These are phyloP conservation scores for Hypoxylon fuscum DNA, from an alignment of 495 filamentous ascomycete species.

Conservation along the genomic window DNA sequence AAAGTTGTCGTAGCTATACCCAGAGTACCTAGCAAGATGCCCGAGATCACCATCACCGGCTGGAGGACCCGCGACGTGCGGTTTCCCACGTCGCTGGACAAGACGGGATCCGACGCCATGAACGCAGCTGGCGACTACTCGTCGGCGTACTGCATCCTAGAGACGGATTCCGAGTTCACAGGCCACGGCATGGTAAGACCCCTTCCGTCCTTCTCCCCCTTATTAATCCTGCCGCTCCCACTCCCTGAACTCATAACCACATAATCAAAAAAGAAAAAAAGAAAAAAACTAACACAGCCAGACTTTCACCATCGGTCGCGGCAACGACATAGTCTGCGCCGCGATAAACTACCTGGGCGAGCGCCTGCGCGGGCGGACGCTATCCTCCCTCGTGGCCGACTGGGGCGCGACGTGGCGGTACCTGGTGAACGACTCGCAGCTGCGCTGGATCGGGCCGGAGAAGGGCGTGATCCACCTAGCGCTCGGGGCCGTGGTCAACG, in stretches of 20 bases:
- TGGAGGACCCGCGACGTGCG: constrained; percentile 85
- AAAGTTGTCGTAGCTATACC: not conserved
- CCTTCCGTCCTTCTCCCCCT: not conserved
- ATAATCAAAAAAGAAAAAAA: not conserved
- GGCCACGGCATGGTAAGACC: constrained; percentile 87
- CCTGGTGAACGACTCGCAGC: constrained; percentile 87
- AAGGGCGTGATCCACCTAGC: constrained; percentile 96
- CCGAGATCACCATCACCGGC: constrained; percentile 80
- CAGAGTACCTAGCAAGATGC: constrained; percentile 44
- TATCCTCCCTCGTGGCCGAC: constrained; percentile 77
- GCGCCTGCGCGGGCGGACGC: constrained; percentile 75
- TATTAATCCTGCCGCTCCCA: not conserved
- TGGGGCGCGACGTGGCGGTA: constrained; percentile 93
- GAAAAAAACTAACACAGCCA: constrained; percentile 44
- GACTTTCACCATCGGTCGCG: constrained; percentile 97
- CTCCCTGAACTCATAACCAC: not conserved
- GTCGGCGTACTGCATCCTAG: constrained; percentile 88
- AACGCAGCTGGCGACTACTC: constrained; percentile 95
- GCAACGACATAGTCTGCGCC: constrained; percentile 91
- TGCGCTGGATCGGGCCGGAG: constrained; percentile 95
- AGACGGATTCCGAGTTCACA: constrained; percentile 74
- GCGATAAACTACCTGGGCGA: constrained; percentile 81
- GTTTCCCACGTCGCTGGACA: constrained; percentile 94
- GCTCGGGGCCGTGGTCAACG: constrained; percentile 89
- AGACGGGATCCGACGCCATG: constrained; percentile 97